Evolutionary conservation across 306 rosid genomes (phyloP).

Genomic region (Sophora flavescens): DNA sequence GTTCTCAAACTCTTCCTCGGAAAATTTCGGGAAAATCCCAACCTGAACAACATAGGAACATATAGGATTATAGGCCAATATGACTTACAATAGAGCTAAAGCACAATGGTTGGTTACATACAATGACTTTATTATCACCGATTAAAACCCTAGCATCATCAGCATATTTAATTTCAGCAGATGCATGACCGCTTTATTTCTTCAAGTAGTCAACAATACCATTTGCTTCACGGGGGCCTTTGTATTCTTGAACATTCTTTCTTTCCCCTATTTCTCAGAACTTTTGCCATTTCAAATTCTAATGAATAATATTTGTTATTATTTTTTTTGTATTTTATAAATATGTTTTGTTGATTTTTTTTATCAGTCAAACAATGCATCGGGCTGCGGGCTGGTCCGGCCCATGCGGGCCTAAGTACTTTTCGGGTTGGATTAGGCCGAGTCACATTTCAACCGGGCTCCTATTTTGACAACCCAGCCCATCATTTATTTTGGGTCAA

Average conservation of each 20-base stretch:
- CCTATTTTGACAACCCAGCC: too few relatives aligned
- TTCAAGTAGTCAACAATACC: conserved; percentile 85
- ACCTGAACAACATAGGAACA: conserved; percentile 60
- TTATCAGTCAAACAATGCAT: too few relatives aligned
- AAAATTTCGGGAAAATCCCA: conserved; percentile 79
- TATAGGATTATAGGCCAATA: neutral
- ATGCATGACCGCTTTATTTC: conserved; percentile 88
- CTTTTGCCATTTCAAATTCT: too few relatives aligned
- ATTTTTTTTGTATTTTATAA: too few relatives aligned
- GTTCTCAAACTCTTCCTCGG: conserved; percentile 83
- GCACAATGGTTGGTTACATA: conserved; percentile 48
- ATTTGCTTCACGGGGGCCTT: conserved; percentile 92
- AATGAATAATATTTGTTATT: too few relatives aligned
- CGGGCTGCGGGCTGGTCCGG: too few relatives aligned
- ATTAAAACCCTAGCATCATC: conserved; percentile 69
- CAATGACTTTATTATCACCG: conserved; percentile 72
- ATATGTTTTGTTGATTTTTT: too few relatives aligned
- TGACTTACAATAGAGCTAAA: conserved; percentile 18
- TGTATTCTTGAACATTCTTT: conserved; percentile 75
- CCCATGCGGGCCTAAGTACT: too few relatives aligned
- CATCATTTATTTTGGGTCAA: too few relatives aligned
- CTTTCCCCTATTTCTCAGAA: conserved; percentile 87
- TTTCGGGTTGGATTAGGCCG: too few relatives aligned
- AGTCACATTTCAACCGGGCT: too few relatives aligned
- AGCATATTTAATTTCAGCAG: conserved; percentile 71